phyloP scores from a whole-genome alignment of 1,139 yeast species.

The Kazachstania sp. region DNA sequence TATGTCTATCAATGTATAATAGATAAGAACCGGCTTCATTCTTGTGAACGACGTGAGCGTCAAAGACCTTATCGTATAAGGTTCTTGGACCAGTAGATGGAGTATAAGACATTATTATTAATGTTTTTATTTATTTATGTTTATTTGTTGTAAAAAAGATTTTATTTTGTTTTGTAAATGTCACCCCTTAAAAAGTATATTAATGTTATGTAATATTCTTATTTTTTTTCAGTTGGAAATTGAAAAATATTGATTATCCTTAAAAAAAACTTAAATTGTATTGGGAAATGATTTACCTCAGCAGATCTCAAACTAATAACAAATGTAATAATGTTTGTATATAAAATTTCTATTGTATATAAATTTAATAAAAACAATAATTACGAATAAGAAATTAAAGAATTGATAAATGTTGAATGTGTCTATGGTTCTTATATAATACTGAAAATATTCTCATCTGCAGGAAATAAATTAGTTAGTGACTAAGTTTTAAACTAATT shows the following conservation, averaged over 20 bases:
- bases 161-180: background rate
- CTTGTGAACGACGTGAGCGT: constrained; percentile 83
- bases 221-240: background rate
- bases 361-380: too few relatives aligned
- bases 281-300: too few relatives aligned
- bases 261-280: too few relatives aligned
- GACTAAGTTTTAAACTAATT: too few relatives aligned
- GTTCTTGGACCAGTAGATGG: constrained; percentile 45
- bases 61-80: constrained; percentile 90
- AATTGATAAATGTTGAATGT: background rate
- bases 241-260: too few relatives aligned
- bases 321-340: too few relatives aligned
- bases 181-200: background rate
- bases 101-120: constrained; percentile 25
- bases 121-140: too few relatives aligned
- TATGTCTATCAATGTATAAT: constrained; percentile 88
- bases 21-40: constrained; percentile 83
- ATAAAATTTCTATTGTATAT: too few relatives aligned
- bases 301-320: too few relatives aligned
- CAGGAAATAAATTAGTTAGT: too few relatives aligned
- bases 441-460: background rate
- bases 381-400: too few relatives aligned
- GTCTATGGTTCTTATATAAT: background rate
- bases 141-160: background rate
- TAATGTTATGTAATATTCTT: background rate